Percentiles rank a stretch among this genome's conserved stretches.
These are phyloP conservation scores for Penicillium sclerotiorum DNA, from an alignment of 2,329 filamentous ascomycete species.

Conservation along the genomic window DNA sequence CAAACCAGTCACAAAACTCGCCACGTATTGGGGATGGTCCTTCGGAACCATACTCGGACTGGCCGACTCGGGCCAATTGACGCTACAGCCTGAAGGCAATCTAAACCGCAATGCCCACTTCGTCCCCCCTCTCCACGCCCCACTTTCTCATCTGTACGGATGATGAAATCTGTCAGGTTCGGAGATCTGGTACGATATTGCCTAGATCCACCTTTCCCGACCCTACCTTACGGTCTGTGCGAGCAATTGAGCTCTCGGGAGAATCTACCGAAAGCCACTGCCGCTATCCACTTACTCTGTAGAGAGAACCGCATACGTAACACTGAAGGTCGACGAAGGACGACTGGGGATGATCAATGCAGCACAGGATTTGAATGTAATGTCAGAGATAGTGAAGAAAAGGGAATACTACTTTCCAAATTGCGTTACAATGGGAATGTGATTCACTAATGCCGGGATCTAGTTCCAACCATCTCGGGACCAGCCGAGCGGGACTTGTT, in stretches of 20 bases:
- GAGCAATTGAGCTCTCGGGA: slow-evolving; percentile 11
- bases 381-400: too few species aligned
- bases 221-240: slow-evolving; percentile 14
- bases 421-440: not conserved
- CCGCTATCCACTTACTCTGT: slow-evolving; percentile 9
- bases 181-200: not conserved
- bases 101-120: too few species aligned
- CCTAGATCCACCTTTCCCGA: not conserved
- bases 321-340: not conserved
- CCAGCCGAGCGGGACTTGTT: not conserved
- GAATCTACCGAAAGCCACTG: slow-evolving; percentile 23
- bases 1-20: not conserved
- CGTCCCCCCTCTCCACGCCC: not conserved
- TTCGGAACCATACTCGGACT: too few species aligned
- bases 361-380: too few species aligned
- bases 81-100: too few species aligned
- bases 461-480: not conserved
- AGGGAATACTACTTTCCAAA: too few species aligned
- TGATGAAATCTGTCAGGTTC: not conserved
- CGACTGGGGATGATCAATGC: not conserved
- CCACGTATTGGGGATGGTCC: too few species aligned
- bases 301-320: not conserved
- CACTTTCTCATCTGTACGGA: not conserved
- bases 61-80: too few species aligned
- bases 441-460: not conserved